Evolutionary conservation across 2,329 filamentous ascomycete genomes (phyloP).

Genomic region (Botrytis sinoallii): DNA sequence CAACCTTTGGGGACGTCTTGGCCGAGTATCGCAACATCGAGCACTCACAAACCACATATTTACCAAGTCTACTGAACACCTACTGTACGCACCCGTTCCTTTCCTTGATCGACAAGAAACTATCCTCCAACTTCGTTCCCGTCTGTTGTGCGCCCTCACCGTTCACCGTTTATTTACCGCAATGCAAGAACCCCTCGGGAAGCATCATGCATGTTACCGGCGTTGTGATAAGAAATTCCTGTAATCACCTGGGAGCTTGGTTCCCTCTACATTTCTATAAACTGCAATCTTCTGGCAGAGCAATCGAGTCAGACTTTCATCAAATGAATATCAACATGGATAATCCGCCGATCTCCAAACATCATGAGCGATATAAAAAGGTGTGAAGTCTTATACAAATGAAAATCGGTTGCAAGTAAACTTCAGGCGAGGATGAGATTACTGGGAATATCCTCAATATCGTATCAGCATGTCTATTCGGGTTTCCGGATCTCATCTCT

Average conservation of each 20-base stretch:
- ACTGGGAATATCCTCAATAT: not conserved
- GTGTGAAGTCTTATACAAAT: not conserved
- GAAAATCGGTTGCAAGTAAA: not conserved
- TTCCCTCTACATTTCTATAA: not conserved
- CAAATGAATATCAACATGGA: slow-evolving; percentile 19
- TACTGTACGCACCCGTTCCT: not conserved
- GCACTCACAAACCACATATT: not conserved
- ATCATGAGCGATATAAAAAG: not conserved
- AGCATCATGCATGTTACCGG: slow-evolving; percentile 8
- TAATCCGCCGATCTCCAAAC: not conserved
- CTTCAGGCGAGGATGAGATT: not conserved
- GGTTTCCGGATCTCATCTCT: slow-evolving; percentile 7
- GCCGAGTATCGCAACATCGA: not conserved
- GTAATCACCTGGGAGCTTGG: too few relatives aligned
- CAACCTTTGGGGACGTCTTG: not conserved
- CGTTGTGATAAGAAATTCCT: not conserved
- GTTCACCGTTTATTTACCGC: not conserved
- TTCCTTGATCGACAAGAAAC: slow-evolving; percentile 9
- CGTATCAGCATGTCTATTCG: not conserved
- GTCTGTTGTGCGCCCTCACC: not conserved
- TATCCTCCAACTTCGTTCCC: not conserved
- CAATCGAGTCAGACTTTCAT: not conserved
- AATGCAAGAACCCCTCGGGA: slow-evolving; percentile 10
- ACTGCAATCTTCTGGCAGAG: slow-evolving; percentile 10
- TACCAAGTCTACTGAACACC: not conserved